Conservation (phyloP, 345 rosid genomes). For the Rubroshorea leprosula region DNA sequence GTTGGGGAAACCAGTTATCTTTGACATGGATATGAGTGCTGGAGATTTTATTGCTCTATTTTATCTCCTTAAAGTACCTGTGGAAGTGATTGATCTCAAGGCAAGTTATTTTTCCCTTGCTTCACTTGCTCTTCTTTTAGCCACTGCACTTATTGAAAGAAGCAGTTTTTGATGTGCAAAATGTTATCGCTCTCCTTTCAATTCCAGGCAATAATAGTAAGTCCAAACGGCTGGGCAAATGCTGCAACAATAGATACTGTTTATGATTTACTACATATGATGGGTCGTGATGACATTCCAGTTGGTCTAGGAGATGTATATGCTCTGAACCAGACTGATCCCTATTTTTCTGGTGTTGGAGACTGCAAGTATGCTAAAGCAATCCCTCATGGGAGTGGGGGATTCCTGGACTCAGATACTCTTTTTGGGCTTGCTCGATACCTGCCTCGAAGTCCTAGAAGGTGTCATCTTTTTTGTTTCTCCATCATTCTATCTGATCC, state of each 20-base stretch:
- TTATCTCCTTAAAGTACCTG: slow-evolving; percentile 78
- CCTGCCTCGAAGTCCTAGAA: slow-evolving; percentile 79
- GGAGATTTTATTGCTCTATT: slow-evolving; percentile 86
- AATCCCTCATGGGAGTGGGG: slow-evolving; percentile 80
- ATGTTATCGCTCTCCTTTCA: neutral
- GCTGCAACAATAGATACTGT: slow-evolving; percentile 82
- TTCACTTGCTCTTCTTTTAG: too few relatives aligned
- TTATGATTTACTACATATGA: slow-evolving; percentile 91
- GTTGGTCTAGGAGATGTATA: slow-evolving; percentile 73
- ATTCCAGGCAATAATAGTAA: slow-evolving; percentile 68
- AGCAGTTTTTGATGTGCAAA: too few relatives aligned
- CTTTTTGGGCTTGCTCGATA: slow-evolving; percentile 81
- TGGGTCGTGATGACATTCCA: slow-evolving; percentile 94
- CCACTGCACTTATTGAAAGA: too few relatives aligned
- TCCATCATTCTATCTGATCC: neutral
- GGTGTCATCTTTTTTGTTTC: slow-evolving; percentile 29
- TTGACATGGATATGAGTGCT: slow-evolving; percentile 95
- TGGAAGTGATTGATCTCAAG: slow-evolving; percentile 66
- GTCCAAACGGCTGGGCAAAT: slow-evolving; percentile 94
- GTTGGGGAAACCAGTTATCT: slow-evolving; percentile 69
- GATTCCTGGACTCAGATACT: slow-evolving; percentile 82
- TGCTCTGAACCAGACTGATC: slow-evolving; percentile 67
- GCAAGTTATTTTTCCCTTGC: slow-evolving; percentile 30
- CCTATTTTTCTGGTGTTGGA: slow-evolving; percentile 43
- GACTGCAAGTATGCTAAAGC: slow-evolving; percentile 69